These are phyloP conservation scores for Aristolochia contorta DNA, from an alignment of 164 flowering plant genomes.

Conservation along the genomic window DNA sequence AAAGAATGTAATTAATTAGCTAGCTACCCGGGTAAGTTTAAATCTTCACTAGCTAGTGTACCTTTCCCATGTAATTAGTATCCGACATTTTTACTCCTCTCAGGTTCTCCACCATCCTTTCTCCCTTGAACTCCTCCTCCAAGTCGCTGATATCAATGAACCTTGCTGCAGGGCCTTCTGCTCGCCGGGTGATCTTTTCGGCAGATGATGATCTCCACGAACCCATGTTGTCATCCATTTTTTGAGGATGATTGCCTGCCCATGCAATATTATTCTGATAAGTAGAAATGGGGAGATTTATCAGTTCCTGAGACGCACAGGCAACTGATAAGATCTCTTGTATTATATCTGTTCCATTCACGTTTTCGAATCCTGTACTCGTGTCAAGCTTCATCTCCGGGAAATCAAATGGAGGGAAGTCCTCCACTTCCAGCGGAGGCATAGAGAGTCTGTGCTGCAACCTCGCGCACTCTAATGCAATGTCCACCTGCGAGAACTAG, in stretches of 20 bases:
- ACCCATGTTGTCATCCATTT: neutral
- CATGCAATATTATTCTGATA: conserved; percentile 15
- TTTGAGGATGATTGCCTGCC: conserved; percentile 20
- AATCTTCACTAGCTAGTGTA: no score
- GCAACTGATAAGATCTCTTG: conserved; percentile 68
- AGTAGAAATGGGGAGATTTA: conserved; percentile 17
- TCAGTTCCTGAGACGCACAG: conserved; percentile 47
- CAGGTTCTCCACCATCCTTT: conserved; percentile 47
- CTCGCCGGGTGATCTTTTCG: conserved; percentile 16
- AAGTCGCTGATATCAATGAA: conserved; percentile 32
- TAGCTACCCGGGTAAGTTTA: no score
- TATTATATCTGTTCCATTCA: conserved; percentile 32
- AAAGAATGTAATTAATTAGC: no score
- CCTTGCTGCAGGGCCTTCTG: conserved; percentile 18
- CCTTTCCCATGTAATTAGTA: conserved; percentile 45
- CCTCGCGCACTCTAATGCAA: conserved; percentile 75
- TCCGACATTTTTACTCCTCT: conserved; percentile 69
- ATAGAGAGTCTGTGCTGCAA: conserved; percentile 55
- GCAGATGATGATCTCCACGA: no score
- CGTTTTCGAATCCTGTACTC: conserved; percentile 8
- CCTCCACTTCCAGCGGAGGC: conserved; percentile 65
- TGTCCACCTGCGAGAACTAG: conserved; percentile 41
- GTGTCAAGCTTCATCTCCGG: conserved; percentile 16
- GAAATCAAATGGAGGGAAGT: conserved; percentile 31
- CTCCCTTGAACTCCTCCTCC: conserved; percentile 31